Percentiles rank a stretch among this genome's conserved stretches.
Conservation (phyloP, 192 early-diverging fungal species). For the Backusella psychrophila region DNA sequence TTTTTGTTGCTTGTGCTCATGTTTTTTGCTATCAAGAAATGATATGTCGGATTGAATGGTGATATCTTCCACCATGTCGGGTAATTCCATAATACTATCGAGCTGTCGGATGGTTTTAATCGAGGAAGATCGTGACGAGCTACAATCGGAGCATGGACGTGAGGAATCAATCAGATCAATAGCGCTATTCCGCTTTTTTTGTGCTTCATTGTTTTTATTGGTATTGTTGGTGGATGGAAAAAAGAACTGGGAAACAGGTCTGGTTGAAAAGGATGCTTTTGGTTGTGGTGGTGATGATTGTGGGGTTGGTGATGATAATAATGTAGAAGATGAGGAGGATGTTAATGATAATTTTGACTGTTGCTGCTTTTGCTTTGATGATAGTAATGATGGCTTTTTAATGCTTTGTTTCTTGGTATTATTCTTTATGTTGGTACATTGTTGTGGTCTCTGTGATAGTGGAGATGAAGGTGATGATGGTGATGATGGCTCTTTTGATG, state of each 20-base stretch:
- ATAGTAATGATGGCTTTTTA: not conserved
- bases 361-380: not conserved
- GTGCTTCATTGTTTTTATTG: not conserved
- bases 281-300: not conserved
- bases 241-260: constrained; percentile 14
- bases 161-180: not conserved
- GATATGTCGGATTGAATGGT: constrained; percentile 5
- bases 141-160: not conserved
- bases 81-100: not conserved
- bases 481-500: not conserved
- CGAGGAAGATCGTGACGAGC: constrained; percentile 6
- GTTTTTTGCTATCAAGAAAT: not conserved
- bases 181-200: not conserved
- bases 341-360: not conserved
- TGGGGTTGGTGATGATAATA: not conserved
- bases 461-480: not conserved
- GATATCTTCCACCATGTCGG: not conserved
- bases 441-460: not conserved
- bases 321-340: not conserved
- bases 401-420: not conserved
- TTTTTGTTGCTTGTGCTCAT: not conserved
- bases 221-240: not conserved
- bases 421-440: not conserved
- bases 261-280: not conserved
- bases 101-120: not conserved